Conservation (phyloP, 495 filamentous ascomycete species). For the Aspergillus sclerotiicarbonarius region DNA sequence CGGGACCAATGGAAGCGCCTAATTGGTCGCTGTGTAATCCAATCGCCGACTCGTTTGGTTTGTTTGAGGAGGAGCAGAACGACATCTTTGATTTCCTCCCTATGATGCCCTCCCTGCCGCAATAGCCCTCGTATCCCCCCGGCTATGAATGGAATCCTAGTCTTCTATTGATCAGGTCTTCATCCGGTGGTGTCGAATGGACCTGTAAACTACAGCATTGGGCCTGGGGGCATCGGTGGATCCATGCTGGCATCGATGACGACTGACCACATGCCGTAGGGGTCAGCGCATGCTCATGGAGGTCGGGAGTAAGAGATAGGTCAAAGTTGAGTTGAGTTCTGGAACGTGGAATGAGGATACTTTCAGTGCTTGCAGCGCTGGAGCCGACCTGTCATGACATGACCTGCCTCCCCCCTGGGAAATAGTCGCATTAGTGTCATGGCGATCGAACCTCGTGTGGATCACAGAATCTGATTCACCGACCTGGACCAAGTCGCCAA, state of each 20-base stretch:
- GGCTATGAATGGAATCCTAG: too few relatives aligned
- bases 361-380: not conserved
- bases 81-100: slow-evolving; percentile 47
- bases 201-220: not conserved
- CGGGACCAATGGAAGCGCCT: slow-evolving; percentile 39
- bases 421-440: not conserved
- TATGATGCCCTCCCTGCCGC: slow-evolving; percentile 40
- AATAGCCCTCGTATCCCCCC: slow-evolving; percentile 12
- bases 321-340: not conserved
- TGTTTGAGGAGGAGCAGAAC: slow-evolving; percentile 46
- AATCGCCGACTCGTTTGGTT: slow-evolving; percentile 44
- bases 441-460: slow-evolving; percentile 1
- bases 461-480: not conserved
- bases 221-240: not conserved
- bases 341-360: not conserved
- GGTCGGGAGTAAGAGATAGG: not conserved
- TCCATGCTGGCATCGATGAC: not conserved
- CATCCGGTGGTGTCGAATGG: not conserved
- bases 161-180: too few relatives aligned
- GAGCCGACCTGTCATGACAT: not conserved
- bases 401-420: not conserved
- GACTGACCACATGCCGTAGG: not conserved
- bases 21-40: slow-evolving; percentile 44
- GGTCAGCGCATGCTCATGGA: not conserved
- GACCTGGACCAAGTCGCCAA: not conserved